A percentile compares a stretch with the other conserved stretches of the same genome.
phyloP scores from a whole-genome alignment of 176 grass and related monocot genomes.

The Themeda triandra region DNA sequence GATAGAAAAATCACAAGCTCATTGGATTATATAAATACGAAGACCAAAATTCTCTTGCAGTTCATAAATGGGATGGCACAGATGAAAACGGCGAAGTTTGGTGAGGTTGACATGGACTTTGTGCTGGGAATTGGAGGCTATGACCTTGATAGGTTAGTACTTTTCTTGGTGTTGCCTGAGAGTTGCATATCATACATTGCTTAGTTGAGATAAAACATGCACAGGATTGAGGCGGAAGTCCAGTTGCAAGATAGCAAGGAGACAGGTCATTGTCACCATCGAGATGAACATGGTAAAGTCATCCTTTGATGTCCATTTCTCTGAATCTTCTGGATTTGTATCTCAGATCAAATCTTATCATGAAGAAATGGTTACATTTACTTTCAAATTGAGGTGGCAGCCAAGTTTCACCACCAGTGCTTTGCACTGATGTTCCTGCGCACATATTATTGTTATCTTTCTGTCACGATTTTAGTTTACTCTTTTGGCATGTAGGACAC shows the following conservation, averaged over 20 bases:
- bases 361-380: neutral
- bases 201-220: constrained; percentile 7
- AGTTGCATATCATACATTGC: neutral
- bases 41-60: constrained; percentile 21
- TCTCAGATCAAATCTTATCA: neutral
- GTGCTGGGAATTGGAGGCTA: constrained; percentile 71
- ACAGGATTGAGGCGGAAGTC: constrained; percentile 61
- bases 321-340: neutral
- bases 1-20: neutral
- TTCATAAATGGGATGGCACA: constrained; percentile 71
- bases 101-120: constrained; percentile 73
- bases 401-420: neutral
- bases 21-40: neutral
- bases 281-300: constrained; percentile 50
- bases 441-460: neutral
- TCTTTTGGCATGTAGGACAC: constrained; percentile 33
- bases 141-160: constrained; percentile 54
- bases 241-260: constrained; percentile 39
- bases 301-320: neutral
- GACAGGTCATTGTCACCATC: constrained; percentile 23
- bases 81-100: constrained; percentile 44
- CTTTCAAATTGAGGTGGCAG: neutral
- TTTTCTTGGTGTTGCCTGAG: neutral
- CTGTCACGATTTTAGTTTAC: constrained; percentile 5
- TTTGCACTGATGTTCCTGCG: neutral